Evolutionary conservation across 176 grass and related monocot species (phyloP).

Genomic region (Carex myosuroides): DNA sequence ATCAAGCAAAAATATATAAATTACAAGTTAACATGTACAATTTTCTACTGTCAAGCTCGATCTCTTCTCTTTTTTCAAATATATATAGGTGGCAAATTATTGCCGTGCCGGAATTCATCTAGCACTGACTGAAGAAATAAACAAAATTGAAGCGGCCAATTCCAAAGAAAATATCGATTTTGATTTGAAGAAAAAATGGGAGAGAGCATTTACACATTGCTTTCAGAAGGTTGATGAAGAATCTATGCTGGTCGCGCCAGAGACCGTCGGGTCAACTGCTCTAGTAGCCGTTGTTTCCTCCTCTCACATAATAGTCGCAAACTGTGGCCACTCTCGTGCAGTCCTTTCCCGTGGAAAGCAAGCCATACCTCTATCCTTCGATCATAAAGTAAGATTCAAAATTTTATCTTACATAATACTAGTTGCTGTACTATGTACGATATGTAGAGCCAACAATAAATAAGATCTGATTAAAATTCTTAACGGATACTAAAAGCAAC

Average conservation of each 20-base stretch:
- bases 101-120: constrained; percentile 51
- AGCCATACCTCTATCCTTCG: constrained; percentile 32
- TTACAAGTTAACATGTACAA: no score
- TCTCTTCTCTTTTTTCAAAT: not conserved
- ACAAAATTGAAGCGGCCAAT: not conserved
- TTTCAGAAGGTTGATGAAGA: constrained; percentile 52
- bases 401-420: not conserved
- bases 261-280: constrained; percentile 48
- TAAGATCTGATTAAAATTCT: not conserved
- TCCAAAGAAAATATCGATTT: constrained; percentile 12
- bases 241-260: constrained; percentile 20
- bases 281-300: constrained; percentile 43
- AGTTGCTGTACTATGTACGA: not conserved
- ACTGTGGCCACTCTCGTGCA: constrained; percentile 56
- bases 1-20: no score
- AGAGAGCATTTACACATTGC: constrained; percentile 39
- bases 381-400: constrained; percentile 49
- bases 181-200: constrained; percentile 38
- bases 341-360: constrained; percentile 53
- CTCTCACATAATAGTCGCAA: constrained; percentile 51
- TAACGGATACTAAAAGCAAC: not conserved
- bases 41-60: no score
- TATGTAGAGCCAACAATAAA: not conserved
- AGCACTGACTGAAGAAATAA: constrained; percentile 25
- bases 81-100: constrained; percentile 40